These are phyloP conservation scores for Petunia hybrid DNA, from an alignment of 305 asterid species.

Conservation along the genomic window DNA sequence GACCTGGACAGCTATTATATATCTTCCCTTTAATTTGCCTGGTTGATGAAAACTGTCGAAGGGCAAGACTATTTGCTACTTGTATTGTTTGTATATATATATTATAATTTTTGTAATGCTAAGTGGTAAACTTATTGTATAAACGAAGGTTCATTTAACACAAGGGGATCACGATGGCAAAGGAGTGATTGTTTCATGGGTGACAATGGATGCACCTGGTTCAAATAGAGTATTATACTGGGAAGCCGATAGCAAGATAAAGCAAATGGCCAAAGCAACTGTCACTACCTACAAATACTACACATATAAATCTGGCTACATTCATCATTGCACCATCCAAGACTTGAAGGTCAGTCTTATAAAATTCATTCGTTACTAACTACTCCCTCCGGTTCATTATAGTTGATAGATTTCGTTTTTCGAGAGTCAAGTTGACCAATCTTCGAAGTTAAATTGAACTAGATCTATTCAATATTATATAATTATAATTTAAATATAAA, in stretches of 20 bases:
- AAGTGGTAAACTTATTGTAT: background rate
- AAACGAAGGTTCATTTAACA: slow-evolving; percentile 72
- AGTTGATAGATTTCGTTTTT: too few relatives aligned
- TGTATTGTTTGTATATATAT: background rate
- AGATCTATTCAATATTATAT: too few relatives aligned
- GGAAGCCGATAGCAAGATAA: slow-evolving; percentile 49
- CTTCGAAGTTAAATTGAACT: too few relatives aligned
- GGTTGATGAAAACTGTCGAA: too few relatives aligned
- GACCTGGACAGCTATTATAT: too few relatives aligned
- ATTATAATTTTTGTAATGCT: too few relatives aligned
- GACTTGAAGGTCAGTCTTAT: slow-evolving; percentile 52
- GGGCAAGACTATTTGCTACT: background rate
- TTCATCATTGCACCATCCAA: slow-evolving; percentile 66
- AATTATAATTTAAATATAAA: too few relatives aligned
- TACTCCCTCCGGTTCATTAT: too few relatives aligned
- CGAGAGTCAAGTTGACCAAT: too few relatives aligned
- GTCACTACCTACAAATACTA: slow-evolving; percentile 52
- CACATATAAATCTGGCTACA: slow-evolving; percentile 73
- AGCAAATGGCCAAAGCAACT: slow-evolving; percentile 50
- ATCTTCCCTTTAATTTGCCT: too few relatives aligned
- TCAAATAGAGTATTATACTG: slow-evolving; percentile 58
- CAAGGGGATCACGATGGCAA: slow-evolving; percentile 79
- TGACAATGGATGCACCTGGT: slow-evolving; percentile 65
- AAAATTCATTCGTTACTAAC: background rate
- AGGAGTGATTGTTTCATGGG: slow-evolving; percentile 87